Evolutionary conservation across 805 yeast genomes (phyloP), one percentile per base, ranked within the genome.

Genomic region (Starmera dryadoides): DNA sequence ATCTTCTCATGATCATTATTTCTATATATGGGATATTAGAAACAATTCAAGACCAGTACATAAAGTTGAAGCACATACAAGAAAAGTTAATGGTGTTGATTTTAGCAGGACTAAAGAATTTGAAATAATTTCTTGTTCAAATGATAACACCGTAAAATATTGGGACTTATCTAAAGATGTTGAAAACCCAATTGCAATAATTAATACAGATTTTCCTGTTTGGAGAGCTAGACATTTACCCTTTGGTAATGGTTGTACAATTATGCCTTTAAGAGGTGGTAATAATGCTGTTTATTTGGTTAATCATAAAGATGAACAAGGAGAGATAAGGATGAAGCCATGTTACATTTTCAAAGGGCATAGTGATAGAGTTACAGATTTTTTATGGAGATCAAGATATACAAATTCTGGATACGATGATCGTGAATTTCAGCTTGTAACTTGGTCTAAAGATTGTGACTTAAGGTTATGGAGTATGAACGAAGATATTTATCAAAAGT

Each of bases 391-490:
- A 46, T 65, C 77, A 7, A 68, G 87, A 29, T 74, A 78, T 41
- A 57, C 66, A 4, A 65, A 66, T 33, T 56, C 67, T 2, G 58
- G 53, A 0, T 50, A 73, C 12, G 81, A 79, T 48, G 87, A 86
- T 62, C 68, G 91, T 39, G 96, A 89, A 42, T 93, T 77, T 54
- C 98, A 93, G 58, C 59, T 93, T 36, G 91, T 93, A 1, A 86
- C 98, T 0, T 91, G 98, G 97, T 81, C 95, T 1, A 79, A 85
- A 37, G 98, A 93, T 55, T 76, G 80, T 48, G 95, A 86, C 54
- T 64, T 93, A 42, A 69, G 89, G 43, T 61, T 89, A 35, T 91
- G 97, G 97, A 83, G 87, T 0, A 59, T 78, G 15, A 55, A 66
- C 14, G 74, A 74, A 3, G 65, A 64, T 6, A 56, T 73, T 15